phyloP scores from a whole-genome alignment of 1,284 basidiomycete genomes.

The Heterobasidion irregulare region DNA sequence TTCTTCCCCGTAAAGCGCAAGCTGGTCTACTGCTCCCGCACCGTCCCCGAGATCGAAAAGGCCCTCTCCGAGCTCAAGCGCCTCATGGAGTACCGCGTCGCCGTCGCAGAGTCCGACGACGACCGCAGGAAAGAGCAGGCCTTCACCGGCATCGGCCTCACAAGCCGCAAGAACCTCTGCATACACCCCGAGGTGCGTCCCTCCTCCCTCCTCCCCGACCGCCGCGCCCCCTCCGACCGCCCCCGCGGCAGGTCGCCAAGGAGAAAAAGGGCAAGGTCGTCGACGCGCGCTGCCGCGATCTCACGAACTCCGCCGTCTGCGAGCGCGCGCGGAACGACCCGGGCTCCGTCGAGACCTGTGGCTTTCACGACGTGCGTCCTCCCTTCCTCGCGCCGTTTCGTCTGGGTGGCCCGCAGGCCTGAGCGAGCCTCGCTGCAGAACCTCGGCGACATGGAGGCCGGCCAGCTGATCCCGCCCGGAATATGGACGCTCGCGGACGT shows the following conservation, averaged over 20 bases:
- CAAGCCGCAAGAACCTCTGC: constrained; percentile 95
- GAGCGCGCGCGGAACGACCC: constrained; percentile 86
- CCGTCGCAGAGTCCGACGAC: constrained; percentile 63
- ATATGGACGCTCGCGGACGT: constrained; percentile 96
- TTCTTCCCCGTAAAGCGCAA: constrained; percentile 91
- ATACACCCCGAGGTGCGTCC: constrained; percentile 83
- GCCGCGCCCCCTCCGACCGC: too few species aligned
- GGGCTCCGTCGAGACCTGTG: constrained; percentile 88
- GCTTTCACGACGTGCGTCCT: constrained; percentile 84
- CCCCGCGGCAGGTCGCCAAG: constrained; percentile 63
- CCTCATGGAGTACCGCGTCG: constrained; percentile 84
- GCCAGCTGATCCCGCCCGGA: constrained; percentile 79
- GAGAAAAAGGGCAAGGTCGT: constrained; percentile 99
- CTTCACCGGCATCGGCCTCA: constrained; percentile 89
- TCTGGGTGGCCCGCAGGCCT: too few species aligned
- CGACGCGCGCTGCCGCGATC: constrained; percentile 93
- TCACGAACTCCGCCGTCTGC: constrained; percentile 83
- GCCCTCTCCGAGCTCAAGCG: constrained; percentile 94
- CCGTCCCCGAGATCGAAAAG: constrained; percentile 99
- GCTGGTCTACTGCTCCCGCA: constrained; percentile 98
- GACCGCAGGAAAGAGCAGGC: constrained; percentile 73
- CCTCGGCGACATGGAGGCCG: constrained; percentile 75
- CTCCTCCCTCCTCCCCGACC: constrained; percentile 1
- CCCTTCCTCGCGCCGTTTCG: not conserved
- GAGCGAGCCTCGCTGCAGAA: constrained; percentile 32